A percentile compares a stretch with the other conserved stretches of the same genome.
phyloP scores from a whole-genome alignment of 2,329 filamentous ascomycete species.

The Colletotrichum falcatum region DNA sequence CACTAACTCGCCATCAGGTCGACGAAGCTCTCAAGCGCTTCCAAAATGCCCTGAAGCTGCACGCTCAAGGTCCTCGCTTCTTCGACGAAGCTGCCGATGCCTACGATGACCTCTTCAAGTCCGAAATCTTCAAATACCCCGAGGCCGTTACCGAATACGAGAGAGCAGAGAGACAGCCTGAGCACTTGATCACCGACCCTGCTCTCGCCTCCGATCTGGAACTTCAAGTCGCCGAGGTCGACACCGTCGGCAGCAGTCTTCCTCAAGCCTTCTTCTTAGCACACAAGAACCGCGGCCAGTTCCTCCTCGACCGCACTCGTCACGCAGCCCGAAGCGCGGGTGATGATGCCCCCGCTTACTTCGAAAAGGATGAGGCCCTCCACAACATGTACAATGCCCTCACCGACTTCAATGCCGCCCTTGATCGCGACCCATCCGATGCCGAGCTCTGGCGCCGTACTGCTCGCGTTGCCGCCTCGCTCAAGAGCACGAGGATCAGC shows the following conservation, averaged over 20 bases:
- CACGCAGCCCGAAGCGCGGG: constrained; percentile 56
- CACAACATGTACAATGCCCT: constrained; percentile 60
- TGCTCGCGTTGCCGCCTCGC: constrained; percentile 68
- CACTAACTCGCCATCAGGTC: constrained; percentile 64
- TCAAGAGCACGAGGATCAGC: constrained; percentile 68
- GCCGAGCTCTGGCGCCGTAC: constrained; percentile 73
- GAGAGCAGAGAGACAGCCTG: constrained; percentile 70
- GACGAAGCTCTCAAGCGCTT: constrained; percentile 97
- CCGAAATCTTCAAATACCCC: constrained; percentile 93
- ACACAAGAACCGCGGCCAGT: constrained; percentile 96
- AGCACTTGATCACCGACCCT: constrained; percentile 61
- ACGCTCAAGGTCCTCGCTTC: constrained; percentile 84
- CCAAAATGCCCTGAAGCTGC: constrained; percentile 89
- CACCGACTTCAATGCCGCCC: constrained; percentile 67
- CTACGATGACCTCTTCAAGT: constrained; percentile 87
- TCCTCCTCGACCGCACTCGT: constrained; percentile 81
- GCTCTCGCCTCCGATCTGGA: constrained; percentile 64
- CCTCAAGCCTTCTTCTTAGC: constrained; percentile 92
- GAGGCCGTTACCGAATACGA: constrained; percentile 89
- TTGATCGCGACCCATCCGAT: constrained; percentile 75
- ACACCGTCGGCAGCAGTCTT: constrained; percentile 82
- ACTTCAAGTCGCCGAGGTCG: constrained; percentile 70
- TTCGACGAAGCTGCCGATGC: constrained; percentile 83
- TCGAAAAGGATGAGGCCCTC: constrained; percentile 53
- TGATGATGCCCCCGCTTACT: constrained; percentile 47